Conservation (phyloP, 768 basidiomycete genomes). For the Pleurotus cornucopiae region DNA sequence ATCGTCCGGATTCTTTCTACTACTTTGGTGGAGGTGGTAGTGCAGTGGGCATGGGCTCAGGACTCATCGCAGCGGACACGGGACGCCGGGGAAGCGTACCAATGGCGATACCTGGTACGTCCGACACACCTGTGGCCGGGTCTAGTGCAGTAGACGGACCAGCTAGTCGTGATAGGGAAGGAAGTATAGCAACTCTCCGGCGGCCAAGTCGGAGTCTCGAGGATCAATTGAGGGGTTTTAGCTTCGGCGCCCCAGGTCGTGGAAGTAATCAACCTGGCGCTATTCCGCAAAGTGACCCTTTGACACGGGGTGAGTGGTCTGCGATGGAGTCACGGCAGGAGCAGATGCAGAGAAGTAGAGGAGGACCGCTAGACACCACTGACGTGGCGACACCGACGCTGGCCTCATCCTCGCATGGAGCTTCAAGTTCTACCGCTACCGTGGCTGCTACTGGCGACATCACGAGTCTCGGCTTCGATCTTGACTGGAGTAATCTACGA, state of each 20-base stretch:
- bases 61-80: conserved; percentile 20
- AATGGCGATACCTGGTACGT: conserved; percentile 50
- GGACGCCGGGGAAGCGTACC: conserved; percentile 54
- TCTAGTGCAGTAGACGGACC: conserved; percentile 15
- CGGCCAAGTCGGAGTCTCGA: conserved; percentile 60
- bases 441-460: conserved; percentile 12
- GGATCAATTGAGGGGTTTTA: conserved; percentile 30
- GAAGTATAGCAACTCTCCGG: conserved; percentile 52
- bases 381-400: conserved; percentile 14
- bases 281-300: conserved; percentile 32
- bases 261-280: conserved; percentile 4
- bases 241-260: conserved; percentile 7
- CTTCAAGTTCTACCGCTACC: neutral
- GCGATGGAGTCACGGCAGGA: conserved; percentile 37
- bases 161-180: conserved; percentile 46
- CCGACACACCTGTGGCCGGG: conserved; percentile 6
- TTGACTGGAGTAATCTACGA: conserved; percentile 12
- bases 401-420: conserved; percentile 7
- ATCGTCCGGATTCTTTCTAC: conserved; percentile 18
- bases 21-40: conserved; percentile 18
- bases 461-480: conserved; percentile 12
- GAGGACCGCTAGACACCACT: conserved; percentile 18
- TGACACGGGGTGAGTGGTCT: conserved; percentile 55
- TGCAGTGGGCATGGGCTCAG: conserved; percentile 18
- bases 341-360: conserved; percentile 21